Conservation (phyloP, 768 basidiomycete genomes). For the Suillus decipiens region DNA sequence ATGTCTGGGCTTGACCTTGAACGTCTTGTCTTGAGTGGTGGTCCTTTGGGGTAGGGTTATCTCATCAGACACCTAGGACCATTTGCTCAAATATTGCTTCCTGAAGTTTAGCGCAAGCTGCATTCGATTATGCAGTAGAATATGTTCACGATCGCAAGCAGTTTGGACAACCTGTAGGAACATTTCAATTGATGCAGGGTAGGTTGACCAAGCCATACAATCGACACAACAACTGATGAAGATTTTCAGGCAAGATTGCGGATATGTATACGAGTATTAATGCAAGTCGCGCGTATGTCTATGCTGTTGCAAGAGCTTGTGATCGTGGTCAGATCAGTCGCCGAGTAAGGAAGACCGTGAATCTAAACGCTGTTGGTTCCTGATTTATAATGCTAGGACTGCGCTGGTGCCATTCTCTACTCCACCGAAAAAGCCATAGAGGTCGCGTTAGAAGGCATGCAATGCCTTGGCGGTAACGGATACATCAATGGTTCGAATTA, state of each 20-base stretch:
- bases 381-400: constrained; percentile 63
- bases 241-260: constrained; percentile 65
- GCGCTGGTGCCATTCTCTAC: constrained; percentile 92
- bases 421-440: constrained; percentile 92
- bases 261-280: constrained; percentile 96
- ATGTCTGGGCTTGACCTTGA: constrained; percentile 96
- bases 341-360: constrained; percentile 48
- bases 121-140: constrained; percentile 84
- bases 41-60: constrained; percentile 74
- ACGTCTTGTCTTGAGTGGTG: constrained; percentile 87
- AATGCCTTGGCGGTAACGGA: constrained; percentile 92
- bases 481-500: constrained; percentile 81
- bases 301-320: constrained; percentile 89
- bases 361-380: background rate
- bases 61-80: constrained; percentile 7
- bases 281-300: constrained; percentile 88
- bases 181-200: constrained; percentile 98
- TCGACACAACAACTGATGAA: constrained; percentile 1
- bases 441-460: constrained; percentile 89
- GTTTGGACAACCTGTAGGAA: constrained; percentile 84
- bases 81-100: constrained; percentile 11
- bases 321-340: constrained; percentile 79
- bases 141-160: constrained; percentile 95
- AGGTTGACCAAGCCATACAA: constrained; percentile 15
- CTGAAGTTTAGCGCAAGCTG: constrained; percentile 84